phyloP scores from a whole-genome alignment of 2,329 filamentous ascomycete species.

The Trichoderma atrobrunneum region DNA sequence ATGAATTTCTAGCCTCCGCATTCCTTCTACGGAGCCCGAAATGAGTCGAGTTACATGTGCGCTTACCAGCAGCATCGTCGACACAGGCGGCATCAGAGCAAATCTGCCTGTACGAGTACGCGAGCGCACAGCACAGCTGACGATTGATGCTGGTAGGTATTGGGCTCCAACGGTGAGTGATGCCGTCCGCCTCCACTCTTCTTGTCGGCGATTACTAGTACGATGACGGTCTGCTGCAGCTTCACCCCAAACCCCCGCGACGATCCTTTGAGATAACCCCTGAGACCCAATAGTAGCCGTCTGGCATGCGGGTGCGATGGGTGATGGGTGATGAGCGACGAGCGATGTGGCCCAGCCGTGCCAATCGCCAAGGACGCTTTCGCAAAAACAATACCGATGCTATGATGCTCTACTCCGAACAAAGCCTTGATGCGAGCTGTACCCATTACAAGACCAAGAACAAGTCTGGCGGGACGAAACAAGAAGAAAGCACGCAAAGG shows the following conservation, averaged over 20 bases:
- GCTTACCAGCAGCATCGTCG: conserved; percentile 4
- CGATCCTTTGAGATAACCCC: conserved; percentile 15
- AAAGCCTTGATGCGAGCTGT: background rate
- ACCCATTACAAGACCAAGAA: background rate
- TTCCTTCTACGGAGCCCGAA: background rate
- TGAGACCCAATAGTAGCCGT: conserved; percentile 9
- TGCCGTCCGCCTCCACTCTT: conserved; percentile 10
- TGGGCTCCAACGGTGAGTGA: conserved; percentile 9
- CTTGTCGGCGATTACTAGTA: background rate
- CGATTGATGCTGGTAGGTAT: background rate
- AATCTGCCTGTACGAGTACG: background rate
- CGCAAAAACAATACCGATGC: background rate
- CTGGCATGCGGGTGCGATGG: background rate
- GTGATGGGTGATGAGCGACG: background rate
- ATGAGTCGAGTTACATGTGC: conserved; percentile 2
- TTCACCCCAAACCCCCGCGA: conserved; percentile 12
- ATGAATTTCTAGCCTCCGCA: conserved; percentile 9
- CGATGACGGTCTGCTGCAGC: conserved; percentile 16
- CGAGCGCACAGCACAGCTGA: background rate
- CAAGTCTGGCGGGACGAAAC: background rate
- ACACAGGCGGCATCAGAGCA: background rate
- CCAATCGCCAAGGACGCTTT: background rate
- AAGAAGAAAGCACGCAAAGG: background rate
- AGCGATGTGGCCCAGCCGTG: background rate
- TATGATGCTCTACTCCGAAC: background rate